These are phyloP conservation scores for Lactarius deliciosus DNA, from an alignment of 768 basidiomycete species.

Conservation along the genomic window DNA sequence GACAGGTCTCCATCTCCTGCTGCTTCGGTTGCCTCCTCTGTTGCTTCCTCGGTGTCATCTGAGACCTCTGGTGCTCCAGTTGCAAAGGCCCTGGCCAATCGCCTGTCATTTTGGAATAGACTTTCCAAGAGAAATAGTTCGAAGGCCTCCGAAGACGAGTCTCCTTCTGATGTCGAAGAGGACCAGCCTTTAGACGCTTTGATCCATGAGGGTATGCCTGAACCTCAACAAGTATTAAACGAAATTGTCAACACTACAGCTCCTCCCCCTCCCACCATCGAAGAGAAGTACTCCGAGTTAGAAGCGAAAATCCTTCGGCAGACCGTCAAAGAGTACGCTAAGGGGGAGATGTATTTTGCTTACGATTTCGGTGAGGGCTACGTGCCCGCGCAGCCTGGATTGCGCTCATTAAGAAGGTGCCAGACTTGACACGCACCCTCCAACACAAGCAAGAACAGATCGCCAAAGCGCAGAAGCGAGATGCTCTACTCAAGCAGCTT, in stretches of 20 bases:
- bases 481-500: conserved; percentile 59
- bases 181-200: conserved; percentile 27
- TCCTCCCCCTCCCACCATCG: conserved; percentile 57
- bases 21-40: conserved; percentile 41
- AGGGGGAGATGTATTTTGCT: conserved; percentile 89
- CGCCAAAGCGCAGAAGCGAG: conserved; percentile 55
- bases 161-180: conserved; percentile 23
- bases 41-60: conserved; percentile 55
- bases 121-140: conserved; percentile 43
- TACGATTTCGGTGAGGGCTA: conserved; percentile 70
- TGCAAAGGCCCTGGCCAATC: conserved; percentile 59
- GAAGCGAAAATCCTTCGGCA: conserved; percentile 84
- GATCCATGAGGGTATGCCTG: conserved; percentile 29
- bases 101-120: conserved; percentile 75
- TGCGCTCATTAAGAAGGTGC: background rate
- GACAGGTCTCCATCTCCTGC: conserved; percentile 33
- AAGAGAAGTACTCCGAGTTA: conserved; percentile 71
- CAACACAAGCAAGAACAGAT: conserved; percentile 75
- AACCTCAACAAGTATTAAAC: conserved; percentile 52
- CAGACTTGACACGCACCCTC: conserved; percentile 81
- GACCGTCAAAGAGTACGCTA: conserved; percentile 70
- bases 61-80: conserved; percentile 49
- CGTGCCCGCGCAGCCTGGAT: background rate
- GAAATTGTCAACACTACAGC: conserved; percentile 60
- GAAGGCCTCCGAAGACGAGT: background rate